Percentiles rank a stretch among this genome's conserved stretches.
Evolutionary conservation across 2,329 filamentous ascomycete species (phyloP).

Genomic region (Ciborinia camelliae): DNA sequence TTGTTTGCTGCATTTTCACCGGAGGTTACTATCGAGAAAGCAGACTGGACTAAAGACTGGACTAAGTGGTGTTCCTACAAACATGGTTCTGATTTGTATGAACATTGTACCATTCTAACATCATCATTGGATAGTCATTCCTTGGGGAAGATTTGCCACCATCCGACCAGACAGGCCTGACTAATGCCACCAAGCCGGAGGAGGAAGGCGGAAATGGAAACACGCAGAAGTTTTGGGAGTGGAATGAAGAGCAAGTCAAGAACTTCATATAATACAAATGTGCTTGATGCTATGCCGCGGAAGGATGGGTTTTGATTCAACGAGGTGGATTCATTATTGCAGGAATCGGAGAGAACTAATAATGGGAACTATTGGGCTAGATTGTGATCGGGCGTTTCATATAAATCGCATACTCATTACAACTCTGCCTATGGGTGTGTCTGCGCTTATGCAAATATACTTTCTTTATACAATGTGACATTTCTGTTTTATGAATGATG

Average conservation of each 20-base stretch:
- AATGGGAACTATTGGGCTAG: too few relatives aligned
- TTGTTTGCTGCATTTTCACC: slow-evolving; percentile 20
- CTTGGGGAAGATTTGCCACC: slow-evolving; percentile 44
- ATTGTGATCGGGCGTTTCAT: too few relatives aligned
- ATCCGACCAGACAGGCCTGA: slow-evolving; percentile 40
- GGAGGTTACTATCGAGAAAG: slow-evolving; percentile 18
- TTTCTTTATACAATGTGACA: too few relatives aligned
- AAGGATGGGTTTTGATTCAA: too few relatives aligned
- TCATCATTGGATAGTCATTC: slow-evolving; percentile 40
- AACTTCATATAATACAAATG: background rate
- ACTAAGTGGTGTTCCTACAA: too few relatives aligned
- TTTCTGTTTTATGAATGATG: too few relatives aligned
- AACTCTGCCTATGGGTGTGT: too few relatives aligned
- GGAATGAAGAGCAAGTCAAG: slow-evolving; percentile 40
- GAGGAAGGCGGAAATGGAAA: slow-evolving; percentile 42
- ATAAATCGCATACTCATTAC: too few relatives aligned
- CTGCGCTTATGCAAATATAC: too few relatives aligned
- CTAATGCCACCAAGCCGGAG: slow-evolving; percentile 34
- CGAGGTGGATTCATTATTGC: too few relatives aligned
- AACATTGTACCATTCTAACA: background rate
- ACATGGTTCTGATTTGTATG: background rate
- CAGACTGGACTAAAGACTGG: background rate
- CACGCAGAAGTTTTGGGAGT: slow-evolving; percentile 44
- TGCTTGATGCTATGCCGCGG: background rate
- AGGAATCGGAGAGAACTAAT: too few relatives aligned